These are phyloP conservation scores for Colletotrichum orbiculare DNA, from an alignment of 2,329 filamentous ascomycete genomes.

Conservation along the genomic window DNA sequence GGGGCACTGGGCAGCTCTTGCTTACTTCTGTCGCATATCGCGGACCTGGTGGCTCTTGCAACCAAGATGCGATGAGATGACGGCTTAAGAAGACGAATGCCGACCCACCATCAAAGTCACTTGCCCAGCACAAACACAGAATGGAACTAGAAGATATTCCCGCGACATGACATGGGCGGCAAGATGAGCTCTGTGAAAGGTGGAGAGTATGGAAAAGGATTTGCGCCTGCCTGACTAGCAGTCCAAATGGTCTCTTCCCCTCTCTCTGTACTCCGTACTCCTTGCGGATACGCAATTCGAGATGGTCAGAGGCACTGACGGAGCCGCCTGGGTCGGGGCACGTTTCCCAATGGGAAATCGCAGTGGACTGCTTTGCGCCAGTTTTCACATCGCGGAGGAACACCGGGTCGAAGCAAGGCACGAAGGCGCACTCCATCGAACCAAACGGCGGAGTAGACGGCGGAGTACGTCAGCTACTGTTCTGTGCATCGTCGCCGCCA, in stretches of 20 bases:
- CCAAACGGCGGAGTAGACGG: constrained; percentile 16
- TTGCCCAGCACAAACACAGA: constrained; percentile 22
- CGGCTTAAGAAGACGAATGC: constrained; percentile 38
- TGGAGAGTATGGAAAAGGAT: constrained; percentile 33
- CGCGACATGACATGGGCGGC: constrained; percentile 45
- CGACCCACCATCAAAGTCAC: constrained; percentile 37
- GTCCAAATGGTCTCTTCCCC: not conserved
- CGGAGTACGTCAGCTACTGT: not conserved
- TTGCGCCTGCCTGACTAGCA: constrained; percentile 24
- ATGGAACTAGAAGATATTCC: constrained; percentile 4
- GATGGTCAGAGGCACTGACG: no score
- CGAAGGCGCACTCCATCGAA: not conserved
- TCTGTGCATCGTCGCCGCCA: no score
- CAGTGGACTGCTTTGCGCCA: constrained; percentile 33
- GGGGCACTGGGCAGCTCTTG: constrained; percentile 18
- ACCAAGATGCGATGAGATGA: constrained; percentile 32
- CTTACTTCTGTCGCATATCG: constrained; percentile 30
- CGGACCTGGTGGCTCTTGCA: constrained; percentile 7
- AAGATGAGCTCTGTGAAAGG: constrained; percentile 54
- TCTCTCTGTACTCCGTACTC: constrained; percentile 9
- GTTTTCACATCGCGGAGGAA: constrained; percentile 16
- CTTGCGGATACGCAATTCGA: no score
- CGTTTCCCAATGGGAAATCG: constrained; percentile 25
- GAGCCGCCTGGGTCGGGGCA: constrained; percentile 18
- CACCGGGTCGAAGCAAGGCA: not conserved